These are phyloP conservation scores for Coleophoma eucalyptorum DNA, from an alignment of 2,329 filamentous ascomycete species.

Conservation along the genomic window DNA sequence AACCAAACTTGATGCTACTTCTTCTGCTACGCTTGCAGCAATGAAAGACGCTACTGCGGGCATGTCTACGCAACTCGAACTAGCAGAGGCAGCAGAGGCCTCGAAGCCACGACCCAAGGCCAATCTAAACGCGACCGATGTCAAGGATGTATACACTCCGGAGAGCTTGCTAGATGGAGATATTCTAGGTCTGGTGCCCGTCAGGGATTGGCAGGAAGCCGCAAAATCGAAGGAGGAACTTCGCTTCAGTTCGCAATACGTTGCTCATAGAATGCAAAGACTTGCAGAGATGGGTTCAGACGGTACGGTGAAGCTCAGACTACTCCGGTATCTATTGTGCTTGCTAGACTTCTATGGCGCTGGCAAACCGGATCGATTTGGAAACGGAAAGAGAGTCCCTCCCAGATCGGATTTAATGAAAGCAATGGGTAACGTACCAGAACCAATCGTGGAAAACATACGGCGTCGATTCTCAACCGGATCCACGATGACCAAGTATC, in stretches of 20 bases:
- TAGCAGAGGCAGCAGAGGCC: constrained; percentile 60
- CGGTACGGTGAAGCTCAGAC: constrained; percentile 49
- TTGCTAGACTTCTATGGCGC: constrained; percentile 49
- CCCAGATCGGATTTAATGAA: constrained; percentile 58
- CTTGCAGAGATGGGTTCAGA: constrained; percentile 41
- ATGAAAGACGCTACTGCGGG: constrained; percentile 58
- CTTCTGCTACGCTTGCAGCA: constrained; percentile 56
- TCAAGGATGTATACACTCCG: constrained; percentile 70
- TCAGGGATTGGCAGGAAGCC: constrained; percentile 72
- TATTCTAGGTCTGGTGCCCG: constrained; percentile 62
- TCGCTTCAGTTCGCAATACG: constrained; percentile 56
- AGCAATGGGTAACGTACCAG: constrained; percentile 52
- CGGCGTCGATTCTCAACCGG: constrained; percentile 65
- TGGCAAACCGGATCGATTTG: constrained; percentile 34
- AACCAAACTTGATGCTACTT: constrained; percentile 50
- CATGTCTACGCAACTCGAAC: constrained; percentile 64
- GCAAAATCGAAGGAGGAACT: constrained; percentile 55
- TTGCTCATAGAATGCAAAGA: constrained; percentile 54
- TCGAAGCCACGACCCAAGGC: constrained; percentile 70
- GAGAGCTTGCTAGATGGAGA: constrained; percentile 63
- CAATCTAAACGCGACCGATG: constrained; percentile 62
- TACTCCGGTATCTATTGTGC: constrained; percentile 57
- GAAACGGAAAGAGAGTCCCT: constrained; percentile 47
- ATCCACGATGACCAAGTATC: constrained; percentile 65
- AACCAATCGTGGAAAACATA: constrained; percentile 62